Conservation (phyloP, 2,329 filamentous ascomycete species). For the Trichoderma sp. region DNA sequence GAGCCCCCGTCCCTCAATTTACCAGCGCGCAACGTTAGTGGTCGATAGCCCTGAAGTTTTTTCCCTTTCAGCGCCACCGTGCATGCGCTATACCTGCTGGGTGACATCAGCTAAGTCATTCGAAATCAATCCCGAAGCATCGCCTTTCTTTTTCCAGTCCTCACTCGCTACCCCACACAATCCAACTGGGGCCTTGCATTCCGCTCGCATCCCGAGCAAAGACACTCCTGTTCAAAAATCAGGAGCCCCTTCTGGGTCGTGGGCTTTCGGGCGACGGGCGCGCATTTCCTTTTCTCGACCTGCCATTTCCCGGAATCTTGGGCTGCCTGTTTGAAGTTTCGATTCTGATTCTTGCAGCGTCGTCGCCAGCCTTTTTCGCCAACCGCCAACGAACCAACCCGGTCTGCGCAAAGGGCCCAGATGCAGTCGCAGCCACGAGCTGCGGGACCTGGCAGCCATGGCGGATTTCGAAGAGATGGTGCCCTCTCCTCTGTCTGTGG, state of each 20-base stretch:
- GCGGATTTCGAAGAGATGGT: slow-evolving; percentile 63
- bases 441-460: slow-evolving; percentile 46
- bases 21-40: background rate
- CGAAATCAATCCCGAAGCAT: slow-evolving; percentile 18
- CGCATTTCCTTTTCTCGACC: background rate
- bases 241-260: slow-evolving; percentile 9
- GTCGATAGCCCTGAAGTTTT: background rate
- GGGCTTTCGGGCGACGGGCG: background rate
- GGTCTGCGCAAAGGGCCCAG: slow-evolving; percentile 32
- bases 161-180: slow-evolving; percentile 20
- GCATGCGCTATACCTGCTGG: slow-evolving; percentile 3
- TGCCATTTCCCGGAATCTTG: background rate
- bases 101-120: slow-evolving; percentile 20
- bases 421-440: slow-evolving; percentile 39
- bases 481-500: slow-evolving; percentile 57
- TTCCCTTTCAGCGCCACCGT: background rate
- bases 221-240: slow-evolving; percentile 1
- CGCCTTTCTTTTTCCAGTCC: background rate
- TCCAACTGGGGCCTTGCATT: slow-evolving; percentile 7
- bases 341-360: background rate
- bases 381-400: background rate
- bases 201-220: slow-evolving; percentile 7
- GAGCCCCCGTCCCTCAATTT: background rate
- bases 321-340: background rate
- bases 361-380: background rate